phyloP scores from a whole-genome alignment of 2,329 filamentous ascomycete species.

The Periglandula ipomoeae region DNA sequence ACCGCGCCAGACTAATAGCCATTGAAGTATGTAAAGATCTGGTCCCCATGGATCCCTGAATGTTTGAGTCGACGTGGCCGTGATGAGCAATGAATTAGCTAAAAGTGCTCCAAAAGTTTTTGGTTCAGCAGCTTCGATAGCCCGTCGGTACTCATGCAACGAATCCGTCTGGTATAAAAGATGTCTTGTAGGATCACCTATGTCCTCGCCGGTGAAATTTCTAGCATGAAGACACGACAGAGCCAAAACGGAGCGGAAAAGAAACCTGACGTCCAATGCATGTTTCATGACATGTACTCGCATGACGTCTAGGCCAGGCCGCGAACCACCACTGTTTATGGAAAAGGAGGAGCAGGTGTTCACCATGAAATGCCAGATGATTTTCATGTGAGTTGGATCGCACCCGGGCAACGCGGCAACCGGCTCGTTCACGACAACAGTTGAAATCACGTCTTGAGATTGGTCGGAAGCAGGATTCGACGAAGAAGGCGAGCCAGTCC shows the following conservation, averaged over 20 bases:
- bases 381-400: constrained; percentile 38
- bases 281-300: constrained; percentile 37
- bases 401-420: constrained; percentile 1
- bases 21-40: constrained; percentile 43
- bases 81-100: constrained; percentile 41
- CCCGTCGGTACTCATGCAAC: constrained; percentile 41
- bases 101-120: constrained; percentile 40
- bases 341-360: constrained; percentile 38
- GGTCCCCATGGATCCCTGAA: constrained; percentile 38
- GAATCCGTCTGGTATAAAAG: constrained; percentile 38
- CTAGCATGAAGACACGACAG: constrained; percentile 36
- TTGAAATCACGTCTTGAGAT: neutral
- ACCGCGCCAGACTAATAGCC: constrained; percentile 47
- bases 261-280: constrained; percentile 42
- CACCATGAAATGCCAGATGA: constrained; percentile 46
- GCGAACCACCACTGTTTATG: constrained; percentile 24
- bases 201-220: constrained; percentile 4
- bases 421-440: constrained; percentile 14
- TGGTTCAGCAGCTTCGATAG: constrained; percentile 37
- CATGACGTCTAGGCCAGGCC: constrained; percentile 32
- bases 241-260: constrained; percentile 46
- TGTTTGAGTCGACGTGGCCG: constrained; percentile 38
- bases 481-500: constrained; percentile 3
- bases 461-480: neutral
- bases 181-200: constrained; percentile 25